Conservation (phyloP, 257 asterid genomes). For the Echites panduratus region DNA sequence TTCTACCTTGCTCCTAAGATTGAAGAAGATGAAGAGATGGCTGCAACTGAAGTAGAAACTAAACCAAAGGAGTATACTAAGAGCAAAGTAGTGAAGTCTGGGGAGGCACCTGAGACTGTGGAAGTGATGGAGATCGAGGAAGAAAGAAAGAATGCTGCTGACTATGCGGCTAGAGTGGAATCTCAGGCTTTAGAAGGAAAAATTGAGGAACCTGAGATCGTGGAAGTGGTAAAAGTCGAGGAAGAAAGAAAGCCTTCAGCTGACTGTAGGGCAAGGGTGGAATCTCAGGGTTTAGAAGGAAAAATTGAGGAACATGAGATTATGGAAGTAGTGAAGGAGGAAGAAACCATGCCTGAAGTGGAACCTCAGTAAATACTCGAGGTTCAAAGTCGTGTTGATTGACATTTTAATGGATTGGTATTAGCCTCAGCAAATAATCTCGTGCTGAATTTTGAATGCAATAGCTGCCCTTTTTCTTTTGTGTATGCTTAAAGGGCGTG, state of each 20-base stretch:
- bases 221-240: slow-evolving; percentile 1
- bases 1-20: slow-evolving; percentile 83
- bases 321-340: not conserved
- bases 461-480: not conserved
- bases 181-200: not conserved
- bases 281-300: not conserved
- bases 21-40: slow-evolving; percentile 69
- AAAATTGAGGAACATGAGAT: not conserved
- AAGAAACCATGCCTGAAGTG: slow-evolving; percentile 4
- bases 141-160: not conserved
- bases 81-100: not conserved
- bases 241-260: not conserved
- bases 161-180: not conserved
- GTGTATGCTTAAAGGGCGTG: not conserved
- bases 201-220: not conserved
- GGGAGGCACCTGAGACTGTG: not conserved
- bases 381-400: not conserved
- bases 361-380: not conserved
- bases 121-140: slow-evolving; percentile 3
- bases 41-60: slow-evolving; percentile 2
- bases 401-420: not conserved
- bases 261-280: not conserved
- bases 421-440: slow-evolving; percentile 2
- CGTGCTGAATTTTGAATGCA: not conserved
- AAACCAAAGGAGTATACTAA: not conserved